These are phyloP conservation scores for Haberlea rhodopensis DNA, from an alignment of 257 asterid genomes.

Conservation along the genomic window DNA sequence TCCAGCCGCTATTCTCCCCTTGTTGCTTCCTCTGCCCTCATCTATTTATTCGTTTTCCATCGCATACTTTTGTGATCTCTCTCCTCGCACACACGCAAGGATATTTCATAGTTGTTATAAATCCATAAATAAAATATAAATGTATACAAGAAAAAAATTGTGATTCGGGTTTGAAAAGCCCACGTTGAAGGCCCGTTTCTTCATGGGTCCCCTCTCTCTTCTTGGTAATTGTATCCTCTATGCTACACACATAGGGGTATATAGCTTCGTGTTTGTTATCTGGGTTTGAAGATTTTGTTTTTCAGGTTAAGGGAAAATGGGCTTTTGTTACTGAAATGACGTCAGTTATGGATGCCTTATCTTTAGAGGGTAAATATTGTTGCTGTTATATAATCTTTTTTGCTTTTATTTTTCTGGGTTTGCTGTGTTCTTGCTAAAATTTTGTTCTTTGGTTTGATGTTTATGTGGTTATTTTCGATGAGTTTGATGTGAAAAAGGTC, in stretches of 20 bases:
- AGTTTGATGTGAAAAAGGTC: constrained; percentile 22
- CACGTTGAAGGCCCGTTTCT: neutral
- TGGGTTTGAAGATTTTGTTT: neutral
- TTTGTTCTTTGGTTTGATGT: constrained; percentile 14
- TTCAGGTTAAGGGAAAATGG: neutral
- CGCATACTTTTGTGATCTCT: neutral
- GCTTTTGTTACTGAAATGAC: neutral
- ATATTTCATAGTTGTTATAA: too few species aligned
- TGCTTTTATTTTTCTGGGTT: neutral
- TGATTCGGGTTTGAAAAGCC: neutral
- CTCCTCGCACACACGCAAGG: neutral
- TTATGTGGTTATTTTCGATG: constrained; percentile 20
- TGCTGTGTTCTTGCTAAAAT: constrained; percentile 11
- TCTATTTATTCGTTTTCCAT: neutral
- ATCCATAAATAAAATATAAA: too few species aligned
- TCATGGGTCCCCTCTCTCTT: neutral
- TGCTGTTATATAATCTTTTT: constrained; percentile 2
- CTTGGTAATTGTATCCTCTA: neutral
- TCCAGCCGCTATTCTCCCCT: too few species aligned
- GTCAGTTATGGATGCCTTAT: constrained; percentile 38
- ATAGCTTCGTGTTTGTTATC: neutral
- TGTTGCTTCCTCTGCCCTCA: neutral
- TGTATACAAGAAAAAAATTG: too few species aligned
- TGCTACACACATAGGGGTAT: neutral
- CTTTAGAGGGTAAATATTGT: constrained; percentile 45